These are phyloP conservation scores for Cladophialophora bantiana DNA, from an alignment of 2,329 filamentous ascomycete species.

Conservation along the genomic window DNA sequence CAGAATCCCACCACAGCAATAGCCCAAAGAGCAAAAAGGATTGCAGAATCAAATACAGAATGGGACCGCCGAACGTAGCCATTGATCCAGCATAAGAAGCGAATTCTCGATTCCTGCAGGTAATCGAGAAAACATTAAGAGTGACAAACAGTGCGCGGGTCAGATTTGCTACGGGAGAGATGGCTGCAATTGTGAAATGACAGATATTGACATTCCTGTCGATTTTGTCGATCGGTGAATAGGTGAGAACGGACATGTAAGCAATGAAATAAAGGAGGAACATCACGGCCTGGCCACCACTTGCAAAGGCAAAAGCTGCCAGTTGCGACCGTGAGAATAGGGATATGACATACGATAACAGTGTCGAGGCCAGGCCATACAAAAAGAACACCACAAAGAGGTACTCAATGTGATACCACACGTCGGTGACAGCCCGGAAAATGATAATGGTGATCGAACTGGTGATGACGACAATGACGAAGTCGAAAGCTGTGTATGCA, in stretches of 20 bases:
- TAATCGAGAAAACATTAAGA: constrained; percentile 82
- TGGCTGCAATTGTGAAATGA: constrained; percentile 75
- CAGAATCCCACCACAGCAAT: constrained; percentile 81
- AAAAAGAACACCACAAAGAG: constrained; percentile 81
- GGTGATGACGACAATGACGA: constrained; percentile 71
- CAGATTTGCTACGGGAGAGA: constrained; percentile 80
- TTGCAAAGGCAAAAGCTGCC: constrained; percentile 82
- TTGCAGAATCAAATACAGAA: constrained; percentile 81
- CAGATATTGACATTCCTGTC: constrained; percentile 72
- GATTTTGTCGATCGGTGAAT: constrained; percentile 71
- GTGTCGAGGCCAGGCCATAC: constrained; percentile 78
- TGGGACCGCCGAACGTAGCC: constrained; percentile 79
- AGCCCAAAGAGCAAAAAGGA: constrained; percentile 72
- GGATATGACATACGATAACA: constrained; percentile 82
- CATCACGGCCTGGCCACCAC: constrained; percentile 74
- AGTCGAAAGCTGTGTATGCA: constrained; percentile 83
- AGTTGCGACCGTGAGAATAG: constrained; percentile 80
- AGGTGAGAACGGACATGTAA: constrained; percentile 76
- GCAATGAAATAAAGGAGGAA: constrained; percentile 76
- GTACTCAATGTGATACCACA: constrained; percentile 82
- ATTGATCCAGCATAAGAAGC: constrained; percentile 74
- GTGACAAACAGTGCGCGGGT: constrained; percentile 76
- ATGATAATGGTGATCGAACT: constrained; percentile 72
- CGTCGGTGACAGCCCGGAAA: constrained; percentile 66
- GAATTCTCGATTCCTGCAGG: constrained; percentile 70